Base-by-base conservation (phyloP, 2,329 filamentous ascomycete species). In the Penicillium psychrosexuale region DNA sequence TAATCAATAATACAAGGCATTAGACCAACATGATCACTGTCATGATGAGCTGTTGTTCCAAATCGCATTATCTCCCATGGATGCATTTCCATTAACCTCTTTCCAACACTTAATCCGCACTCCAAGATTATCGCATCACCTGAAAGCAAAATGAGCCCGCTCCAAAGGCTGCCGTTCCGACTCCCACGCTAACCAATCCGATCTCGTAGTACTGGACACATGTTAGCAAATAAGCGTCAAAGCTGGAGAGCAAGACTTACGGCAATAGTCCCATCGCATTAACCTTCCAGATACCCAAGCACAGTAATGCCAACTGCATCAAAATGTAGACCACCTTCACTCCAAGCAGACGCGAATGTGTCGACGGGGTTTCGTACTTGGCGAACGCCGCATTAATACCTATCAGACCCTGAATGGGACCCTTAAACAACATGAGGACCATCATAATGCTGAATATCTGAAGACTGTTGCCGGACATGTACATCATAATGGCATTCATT, bases 381-480 rank as follows among this genome's bases (percentile, higher is more conserved):
- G 90, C 85, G 73, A 99, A 97, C n/a, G 89, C 90, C 69, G 87
- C 84, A 70, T 94, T 91, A 45, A 93, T 93, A 63, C 80, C 84
- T 57, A 96, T 76, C 43, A 97, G 78, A 33, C 92, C 94, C 74
- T 90, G 84, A 57, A 99, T 82, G 9, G 94, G 94, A 63, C 90
- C 95, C 81, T 97, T 97, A 82, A 99, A 99, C 43, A 96, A 87
- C 89, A 97, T 97, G 68, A 93, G 92, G 17, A 97, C 93, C 92
- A 97, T 99, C 91, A 97, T 97, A 76, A 99, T 97, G 76, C 89
- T 95, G 80, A 99, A 99, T 63, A 99, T 97, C 73, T 99, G 94
- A 44, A 99, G 84, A 58, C 90, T 91, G 78, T 97, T 99, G 68
- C 94, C 94, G 31, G 93, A 95, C 94, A 99, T 99, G 82, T 99